phyloP scores from a whole-genome alignment of 805 yeast species.

The Nakazawaea ishiwadae region DNA sequence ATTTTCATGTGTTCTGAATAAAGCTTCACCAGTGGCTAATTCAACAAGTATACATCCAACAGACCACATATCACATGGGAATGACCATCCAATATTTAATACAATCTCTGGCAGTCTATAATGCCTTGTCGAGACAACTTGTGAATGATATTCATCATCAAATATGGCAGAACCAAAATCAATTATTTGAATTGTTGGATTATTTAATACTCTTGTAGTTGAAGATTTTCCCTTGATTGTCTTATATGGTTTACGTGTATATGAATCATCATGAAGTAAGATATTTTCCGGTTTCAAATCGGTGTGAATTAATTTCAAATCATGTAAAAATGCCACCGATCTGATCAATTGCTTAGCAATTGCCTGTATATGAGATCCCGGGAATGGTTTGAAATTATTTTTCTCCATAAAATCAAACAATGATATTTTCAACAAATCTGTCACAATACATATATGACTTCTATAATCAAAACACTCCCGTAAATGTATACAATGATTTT shows the following conservation, averaged over 20 bases:
- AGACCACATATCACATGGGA: constrained; percentile 96
- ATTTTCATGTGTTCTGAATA: constrained; percentile 93
- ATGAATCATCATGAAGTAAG: constrained; percentile 54
- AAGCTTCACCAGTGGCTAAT: constrained; percentile 87
- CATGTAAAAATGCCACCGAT: constrained; percentile 86
- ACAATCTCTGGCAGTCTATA: constrained; percentile 97
- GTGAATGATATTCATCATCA: constrained; percentile 88
- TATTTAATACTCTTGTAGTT: constrained; percentile 45
- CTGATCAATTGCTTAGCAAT: constrained; percentile 80
- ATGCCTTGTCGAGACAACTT: constrained; percentile 90
- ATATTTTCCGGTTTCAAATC: constrained; percentile 97
- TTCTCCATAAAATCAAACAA: constrained; percentile 86
- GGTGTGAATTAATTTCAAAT: constrained; percentile 86
- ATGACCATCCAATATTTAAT: constrained; percentile 94
- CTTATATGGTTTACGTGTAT: constrained; percentile 30
- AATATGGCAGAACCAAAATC: constrained; percentile 98
- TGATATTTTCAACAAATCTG: constrained; percentile 80
- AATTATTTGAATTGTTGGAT: constrained; percentile 82
- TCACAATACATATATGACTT: constrained; percentile 91
- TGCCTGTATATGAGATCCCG: constrained; percentile 88
- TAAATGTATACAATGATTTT: constrained; percentile 77
- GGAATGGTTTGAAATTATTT: constrained; percentile 84
- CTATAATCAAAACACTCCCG: constrained; percentile 88
- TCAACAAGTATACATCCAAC: constrained; percentile 92
- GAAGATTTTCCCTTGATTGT: constrained; percentile 29